Percentiles rank a stretch among this genome's conserved stretches.
Conservation (phyloP, 495 filamentous ascomycete genomes). For the Talaromyces wortmannii region DNA sequence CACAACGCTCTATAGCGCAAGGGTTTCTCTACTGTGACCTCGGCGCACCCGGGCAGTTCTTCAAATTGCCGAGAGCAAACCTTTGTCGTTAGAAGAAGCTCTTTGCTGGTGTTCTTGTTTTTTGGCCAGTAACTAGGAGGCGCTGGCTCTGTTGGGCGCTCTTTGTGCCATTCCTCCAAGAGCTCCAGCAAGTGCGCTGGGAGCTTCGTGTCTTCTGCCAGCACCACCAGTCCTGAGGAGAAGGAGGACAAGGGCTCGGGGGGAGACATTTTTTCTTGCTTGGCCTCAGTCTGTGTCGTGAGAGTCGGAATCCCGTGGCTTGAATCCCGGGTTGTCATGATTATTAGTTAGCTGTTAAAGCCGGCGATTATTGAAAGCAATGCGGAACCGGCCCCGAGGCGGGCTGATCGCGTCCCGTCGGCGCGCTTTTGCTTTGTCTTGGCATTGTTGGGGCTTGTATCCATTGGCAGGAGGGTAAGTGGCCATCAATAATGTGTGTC, state of each 20-base stretch:
- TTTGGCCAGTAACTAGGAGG: not conserved
- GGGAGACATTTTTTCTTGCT: not conserved
- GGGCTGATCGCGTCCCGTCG: too few species aligned
- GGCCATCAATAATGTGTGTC: too few species aligned
- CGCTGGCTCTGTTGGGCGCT: not conserved
- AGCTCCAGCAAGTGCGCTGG: not conserved
- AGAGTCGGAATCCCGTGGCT: too few species aligned
- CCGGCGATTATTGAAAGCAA: too few species aligned
- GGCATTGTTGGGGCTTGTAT: too few species aligned
- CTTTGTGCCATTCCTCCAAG: not conserved
- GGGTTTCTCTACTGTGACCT: not conserved
- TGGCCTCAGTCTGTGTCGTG: not conserved
- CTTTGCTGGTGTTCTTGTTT: too few species aligned
- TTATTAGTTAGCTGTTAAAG: too few species aligned
- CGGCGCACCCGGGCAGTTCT: not conserved
- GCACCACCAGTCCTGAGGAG: not conserved
- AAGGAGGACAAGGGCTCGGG: not conserved
- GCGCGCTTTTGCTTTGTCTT: too few species aligned
- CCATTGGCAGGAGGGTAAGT: too few species aligned
- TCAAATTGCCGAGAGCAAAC: not conserved
- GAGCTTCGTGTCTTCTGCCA: not conserved
- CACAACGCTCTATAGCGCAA: not conserved
- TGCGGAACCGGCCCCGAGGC: too few species aligned
- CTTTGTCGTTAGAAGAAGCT: too few species aligned
- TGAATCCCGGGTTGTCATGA: too few species aligned